A percentile compares a stretch with the other conserved stretches of the same genome.
phyloP scores from a whole-genome alignment of 2,329 filamentous ascomycete genomes.

The Ophiostoma sp. region DNA sequence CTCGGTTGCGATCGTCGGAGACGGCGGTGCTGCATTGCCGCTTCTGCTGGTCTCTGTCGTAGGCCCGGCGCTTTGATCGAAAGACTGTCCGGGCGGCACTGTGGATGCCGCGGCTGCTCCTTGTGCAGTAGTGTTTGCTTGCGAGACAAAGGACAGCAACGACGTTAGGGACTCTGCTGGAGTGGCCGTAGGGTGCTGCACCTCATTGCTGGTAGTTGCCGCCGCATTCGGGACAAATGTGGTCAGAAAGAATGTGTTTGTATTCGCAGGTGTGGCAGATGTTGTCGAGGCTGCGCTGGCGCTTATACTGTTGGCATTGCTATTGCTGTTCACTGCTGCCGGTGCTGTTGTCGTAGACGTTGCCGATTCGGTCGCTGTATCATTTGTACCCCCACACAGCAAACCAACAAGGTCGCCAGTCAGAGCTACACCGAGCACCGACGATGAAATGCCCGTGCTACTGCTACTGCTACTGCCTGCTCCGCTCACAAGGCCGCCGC shows the following conservation, averaged over 20 bases:
- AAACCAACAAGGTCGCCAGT: slow-evolving; percentile 35
- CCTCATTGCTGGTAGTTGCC: background rate
- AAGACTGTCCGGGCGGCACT: background rate
- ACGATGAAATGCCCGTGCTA: slow-evolving; percentile 36
- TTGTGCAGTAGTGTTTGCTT: background rate
- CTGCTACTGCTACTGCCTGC: slow-evolving; percentile 31
- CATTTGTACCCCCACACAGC: slow-evolving; percentile 31
- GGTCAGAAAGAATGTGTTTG: background rate
- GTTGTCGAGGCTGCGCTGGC: background rate
- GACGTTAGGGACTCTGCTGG: background rate
- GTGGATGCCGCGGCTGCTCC: background rate
- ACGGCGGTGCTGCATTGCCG: background rate
- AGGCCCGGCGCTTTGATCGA: background rate
- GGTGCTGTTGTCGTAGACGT: background rate
- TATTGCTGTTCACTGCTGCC: background rate
- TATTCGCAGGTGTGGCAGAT: background rate
- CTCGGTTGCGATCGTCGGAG: background rate
- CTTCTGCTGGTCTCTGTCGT: background rate
- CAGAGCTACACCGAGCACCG: slow-evolving; percentile 37
- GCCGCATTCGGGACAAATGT: background rate
- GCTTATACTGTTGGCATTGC: background rate
- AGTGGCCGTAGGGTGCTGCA: background rate
- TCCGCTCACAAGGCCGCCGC: slow-evolving; percentile 56
- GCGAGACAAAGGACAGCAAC: slow-evolving; percentile 1
- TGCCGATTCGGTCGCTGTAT: background rate